Conservation (phyloP, 331 rosid species). For the Quercus phellos region DNA sequence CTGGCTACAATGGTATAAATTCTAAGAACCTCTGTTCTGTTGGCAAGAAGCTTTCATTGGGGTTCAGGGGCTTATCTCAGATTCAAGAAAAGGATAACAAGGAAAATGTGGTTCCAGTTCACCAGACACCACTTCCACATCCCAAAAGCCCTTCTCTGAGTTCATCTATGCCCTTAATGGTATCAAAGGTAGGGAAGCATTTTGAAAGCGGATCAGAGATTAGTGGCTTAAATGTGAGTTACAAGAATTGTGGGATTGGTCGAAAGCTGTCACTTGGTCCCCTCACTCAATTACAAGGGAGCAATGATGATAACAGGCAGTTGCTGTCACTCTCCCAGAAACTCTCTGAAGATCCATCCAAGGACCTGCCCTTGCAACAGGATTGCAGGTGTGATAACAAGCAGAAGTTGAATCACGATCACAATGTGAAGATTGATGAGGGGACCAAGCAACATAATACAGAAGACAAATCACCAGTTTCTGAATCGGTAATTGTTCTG, state of each 20-base stretch:
- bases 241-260: neutral
- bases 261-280: constrained; percentile 13
- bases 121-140: neutral
- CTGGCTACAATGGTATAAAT: neutral
- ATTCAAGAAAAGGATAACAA: constrained; percentile 11
- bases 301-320: neutral
- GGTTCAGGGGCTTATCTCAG: constrained; percentile 13
- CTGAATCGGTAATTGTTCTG: constrained; percentile 27
- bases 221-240: neutral
- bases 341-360: constrained; percentile 14
- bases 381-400: neutral
- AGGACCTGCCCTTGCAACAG: constrained; percentile 4
- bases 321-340: neutral
- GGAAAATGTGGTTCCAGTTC: constrained; percentile 16
- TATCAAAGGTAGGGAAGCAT: neutral
- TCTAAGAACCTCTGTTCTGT: constrained; percentile 13
- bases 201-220: neutral
- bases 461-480: neutral
- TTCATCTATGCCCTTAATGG: neutral
- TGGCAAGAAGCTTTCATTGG: constrained; percentile 30
- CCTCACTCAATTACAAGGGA: neutral
- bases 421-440: neutral
- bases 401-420: neutral
- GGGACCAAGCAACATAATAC: neutral
- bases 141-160: neutral